Base-by-base conservation (phyloP, 1,139 yeast genomes). In the Hemisphaericaspora xylanilytica region DNA sequence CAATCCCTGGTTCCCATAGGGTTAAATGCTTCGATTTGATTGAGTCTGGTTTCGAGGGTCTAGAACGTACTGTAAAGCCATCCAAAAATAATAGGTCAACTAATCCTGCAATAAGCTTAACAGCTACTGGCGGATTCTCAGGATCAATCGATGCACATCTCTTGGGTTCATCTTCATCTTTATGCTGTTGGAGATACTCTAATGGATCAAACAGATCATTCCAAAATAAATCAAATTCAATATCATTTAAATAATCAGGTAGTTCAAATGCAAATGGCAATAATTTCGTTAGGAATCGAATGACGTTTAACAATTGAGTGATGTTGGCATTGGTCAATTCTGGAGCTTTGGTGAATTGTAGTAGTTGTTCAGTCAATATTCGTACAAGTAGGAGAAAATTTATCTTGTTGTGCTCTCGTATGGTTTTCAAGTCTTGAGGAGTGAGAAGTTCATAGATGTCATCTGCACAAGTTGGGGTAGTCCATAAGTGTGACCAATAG, bases 1-100 rank as follows among this genome's bases (percentile, higher is more conserved):
- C 94, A 30, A 87, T 71, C 2, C 96, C 96, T 0, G 86, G 79
- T 50, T 85, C 94, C 95, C 95, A 86, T 2, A 82, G 42, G 18
- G 47, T 40, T 13, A 49, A 37, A 14, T 29, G 33, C 9, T 41
- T 45, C n/a, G n/a, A 6, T 7, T 13, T 15, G 2, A 12, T 20
- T 20, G 24, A 29, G 26, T 41, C 45, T 2, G 28, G 35, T n/a
- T 35, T 36, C 16, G 39, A 14, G 28, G 47, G 17, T 40, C 47
- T 24, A 10, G 48, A 31, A 5, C 58, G 57, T 2, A 80, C 55
- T 0, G 94, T 80, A 52, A 85, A 85, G 0, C 79, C 82, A 24
- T 73, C 67, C 36, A 73, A 70, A 54, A 85, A 85, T 26, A 86
- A 59, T 34, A 85, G 58, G 29, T 73, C 70, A 6, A 81, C 63